Conservation (phyloP, 1,139 yeast genomes). For the Tardiomyces digboiensis region DNA sequence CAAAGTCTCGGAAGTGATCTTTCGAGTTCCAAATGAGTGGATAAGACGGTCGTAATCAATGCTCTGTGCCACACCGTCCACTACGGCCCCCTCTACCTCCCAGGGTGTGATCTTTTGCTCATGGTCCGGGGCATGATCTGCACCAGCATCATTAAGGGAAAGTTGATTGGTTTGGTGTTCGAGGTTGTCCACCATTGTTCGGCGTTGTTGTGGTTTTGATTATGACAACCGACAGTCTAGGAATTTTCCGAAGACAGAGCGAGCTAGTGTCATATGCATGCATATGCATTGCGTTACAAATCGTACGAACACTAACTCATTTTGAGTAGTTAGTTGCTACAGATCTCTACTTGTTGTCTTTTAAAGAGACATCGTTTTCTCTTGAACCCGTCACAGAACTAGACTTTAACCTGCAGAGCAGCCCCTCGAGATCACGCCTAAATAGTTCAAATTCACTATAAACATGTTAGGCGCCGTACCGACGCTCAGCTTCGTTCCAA, state of each 20-base stretch:
- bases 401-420: too few species aligned
- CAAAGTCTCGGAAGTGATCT: constrained; percentile 61
- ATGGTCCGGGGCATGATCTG: neutral
- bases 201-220: too few species aligned
- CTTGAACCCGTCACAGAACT: too few species aligned
- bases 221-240: too few species aligned
- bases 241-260: too few species aligned
- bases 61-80: constrained; percentile 80
- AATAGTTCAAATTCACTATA: too few species aligned
- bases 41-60: constrained; percentile 89
- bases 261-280: neutral
- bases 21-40: constrained; percentile 78
- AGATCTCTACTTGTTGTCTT: too few species aligned
- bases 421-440: too few species aligned
- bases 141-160: neutral
- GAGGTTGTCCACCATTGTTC: neutral
- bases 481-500: constrained; percentile 89
- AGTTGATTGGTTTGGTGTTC: neutral
- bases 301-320: too few species aligned
- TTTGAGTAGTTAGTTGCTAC: too few species aligned
- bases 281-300: too few species aligned
- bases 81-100: constrained; percentile 99
- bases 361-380: too few species aligned
- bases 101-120: constrained; percentile 80
- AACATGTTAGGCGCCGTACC: constrained; percentile 36